Evolutionary conservation across 176 grass and related monocot genomes (phyloP), one percentile per base, ranked within the genome.

Genomic region (Triticum urartu): DNA sequence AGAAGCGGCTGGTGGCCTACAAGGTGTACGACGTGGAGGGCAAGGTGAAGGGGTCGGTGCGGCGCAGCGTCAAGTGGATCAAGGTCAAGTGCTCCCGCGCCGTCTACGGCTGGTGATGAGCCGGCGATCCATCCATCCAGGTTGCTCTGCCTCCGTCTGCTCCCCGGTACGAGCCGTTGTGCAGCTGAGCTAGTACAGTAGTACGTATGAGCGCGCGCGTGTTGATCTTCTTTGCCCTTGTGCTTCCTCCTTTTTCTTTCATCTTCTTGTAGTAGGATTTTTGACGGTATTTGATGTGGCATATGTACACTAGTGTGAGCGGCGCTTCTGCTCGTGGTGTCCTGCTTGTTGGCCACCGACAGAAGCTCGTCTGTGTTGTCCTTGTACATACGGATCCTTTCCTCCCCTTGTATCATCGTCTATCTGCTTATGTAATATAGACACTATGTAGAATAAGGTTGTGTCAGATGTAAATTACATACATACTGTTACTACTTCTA

Each of bases 1-100:
- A 80, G 97, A 99, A 88, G 89, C 86, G 97, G 30, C 90, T 99
- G 24, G 94, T 91, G 3, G 82, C 64, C 0, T 99, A 99, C 83
- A 99, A 96, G 87, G 91, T 66, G 42, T 99, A 94, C 62, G 87
- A 89, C 35, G 79, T 94, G 22, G 92, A 96, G 71, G 90, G 94
- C 11, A 99, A 91, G 90, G 68, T 99, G 77, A 95, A 94, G 72
- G 75, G 64, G 0, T 90, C 92, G 0, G 21, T 99, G 7, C 89
- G 88, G 13, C 95, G 91, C 79, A 88, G 97, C 92, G 87, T 99
- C 71, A 92, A 81, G 28, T 99, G 97, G 97, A 64, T 99, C 25
- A 99, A 96, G 83, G 83, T 89, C 38, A 92, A 86, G 74, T 96
- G 68, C 95, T 84, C 91, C 78, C 83, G 88, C 62, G 67, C 89